phyloP scores from a whole-genome alignment of 139 green algal genomes.

The Chara braunii region DNA sequence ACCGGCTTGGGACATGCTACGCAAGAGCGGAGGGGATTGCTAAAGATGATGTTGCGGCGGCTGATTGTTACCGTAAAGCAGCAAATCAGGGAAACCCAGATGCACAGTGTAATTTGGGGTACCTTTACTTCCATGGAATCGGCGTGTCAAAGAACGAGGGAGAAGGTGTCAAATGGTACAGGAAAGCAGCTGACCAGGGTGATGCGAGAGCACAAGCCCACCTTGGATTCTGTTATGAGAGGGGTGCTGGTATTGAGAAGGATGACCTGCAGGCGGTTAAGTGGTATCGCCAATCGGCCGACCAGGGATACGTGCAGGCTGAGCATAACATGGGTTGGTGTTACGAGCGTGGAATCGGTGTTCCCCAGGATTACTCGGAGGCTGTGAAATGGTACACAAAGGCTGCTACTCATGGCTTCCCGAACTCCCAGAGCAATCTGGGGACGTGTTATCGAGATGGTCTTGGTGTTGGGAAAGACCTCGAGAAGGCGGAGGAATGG shows the following conservation, averaged over 20 bases:
- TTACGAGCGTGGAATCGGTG: conserved; percentile 7
- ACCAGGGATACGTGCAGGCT: neutral
- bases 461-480: conserved; percentile 25
- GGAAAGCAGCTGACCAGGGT: conserved; percentile 2
- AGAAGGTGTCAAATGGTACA: conserved; percentile 12
- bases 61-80: conserved; percentile 32
- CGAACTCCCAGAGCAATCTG: conserved; percentile 22
- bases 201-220: neutral
- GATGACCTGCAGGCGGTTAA: neutral
- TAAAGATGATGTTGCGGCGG: conserved; percentile 20
- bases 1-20: conserved; percentile 12
- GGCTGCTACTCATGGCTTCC: too few species aligned
- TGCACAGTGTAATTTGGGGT: conserved; percentile 27
- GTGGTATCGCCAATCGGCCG: conserved; percentile 1
- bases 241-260: conserved; percentile 14
- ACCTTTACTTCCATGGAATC: neutral
- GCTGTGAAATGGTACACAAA: too few species aligned
- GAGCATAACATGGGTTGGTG: too few species aligned
- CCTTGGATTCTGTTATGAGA: conserved; percentile 12
- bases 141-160: neutral
- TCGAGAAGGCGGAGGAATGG: conserved; percentile 31
- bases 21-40: neutral
- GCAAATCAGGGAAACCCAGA: conserved; percentile 25
- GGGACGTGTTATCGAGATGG: conserved; percentile 25
- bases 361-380: conserved; percentile 7